Conservation (phyloP, 208 protist genomes). For the Sergeia podlipaevii region DNA sequence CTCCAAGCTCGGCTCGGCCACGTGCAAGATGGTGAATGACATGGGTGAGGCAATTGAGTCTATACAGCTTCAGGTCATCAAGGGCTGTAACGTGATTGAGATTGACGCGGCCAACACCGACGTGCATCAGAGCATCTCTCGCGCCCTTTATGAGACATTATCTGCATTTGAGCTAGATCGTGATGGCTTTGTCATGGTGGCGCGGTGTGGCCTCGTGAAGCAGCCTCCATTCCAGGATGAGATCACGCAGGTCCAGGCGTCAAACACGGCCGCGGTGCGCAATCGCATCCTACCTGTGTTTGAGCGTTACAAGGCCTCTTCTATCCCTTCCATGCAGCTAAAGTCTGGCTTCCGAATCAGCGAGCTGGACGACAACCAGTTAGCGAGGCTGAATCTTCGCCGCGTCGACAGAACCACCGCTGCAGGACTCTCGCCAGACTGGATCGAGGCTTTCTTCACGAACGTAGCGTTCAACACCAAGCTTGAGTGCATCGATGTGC, state of each 20-base stretch:
- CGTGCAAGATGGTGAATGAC: constrained; percentile 88
- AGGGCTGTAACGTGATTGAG: constrained; percentile 87
- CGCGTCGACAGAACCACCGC: constrained; percentile 52
- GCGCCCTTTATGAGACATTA: constrained; percentile 72
- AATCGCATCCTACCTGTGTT: constrained; percentile 82
- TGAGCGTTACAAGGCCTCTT: constrained; percentile 85
- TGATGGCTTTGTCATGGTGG: constrained; percentile 78
- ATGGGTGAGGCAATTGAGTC: constrained; percentile 79
- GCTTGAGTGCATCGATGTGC: constrained; percentile 77
- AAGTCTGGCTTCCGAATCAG: constrained; percentile 80
- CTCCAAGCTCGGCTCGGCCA: constrained; percentile 74
- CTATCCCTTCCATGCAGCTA: constrained; percentile 76
- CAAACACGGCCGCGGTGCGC: constrained; percentile 71
- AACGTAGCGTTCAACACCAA: constrained; percentile 84
- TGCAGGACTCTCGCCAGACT: constrained; percentile 77
- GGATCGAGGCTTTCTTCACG: constrained; percentile 86
- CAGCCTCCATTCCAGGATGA: constrained; percentile 82
- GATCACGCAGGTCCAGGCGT: constrained; percentile 66
- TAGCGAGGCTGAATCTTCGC: constrained; percentile 67
- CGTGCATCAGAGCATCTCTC: constrained; percentile 72
- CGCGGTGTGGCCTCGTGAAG: constrained; percentile 66
- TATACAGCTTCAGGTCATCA: constrained; percentile 87
- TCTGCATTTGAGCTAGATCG: constrained; percentile 87
- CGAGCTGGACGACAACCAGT: constrained; percentile 72
- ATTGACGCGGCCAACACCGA: constrained; percentile 79